Evolutionary conservation across 345 rosid genomes (phyloP), one percentile per base, ranked within the genome.

Genomic region (Theobroma cacao): DNA sequence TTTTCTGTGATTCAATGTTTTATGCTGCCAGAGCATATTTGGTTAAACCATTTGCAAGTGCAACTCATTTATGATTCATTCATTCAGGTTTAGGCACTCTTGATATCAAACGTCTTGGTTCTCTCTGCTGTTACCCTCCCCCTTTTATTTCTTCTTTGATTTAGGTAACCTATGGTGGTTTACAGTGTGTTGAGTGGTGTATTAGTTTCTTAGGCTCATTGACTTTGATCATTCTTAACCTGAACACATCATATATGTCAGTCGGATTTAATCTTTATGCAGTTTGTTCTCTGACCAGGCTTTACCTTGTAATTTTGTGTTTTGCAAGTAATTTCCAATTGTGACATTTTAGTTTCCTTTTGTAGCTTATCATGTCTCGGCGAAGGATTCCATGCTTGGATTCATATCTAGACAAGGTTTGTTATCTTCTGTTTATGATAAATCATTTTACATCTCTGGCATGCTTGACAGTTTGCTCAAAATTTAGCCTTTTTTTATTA

Each of bases 371-470:
- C 66, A 94, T 96, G 99, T 94, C 99, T 63, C 91, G 95, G 71
- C 89, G 97, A 60, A 81, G 98, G 43, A 91, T 94, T 85, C 99
- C 98, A 56, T 94, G 99, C 91, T 86, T 96, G 82, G 99, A 96
- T 86, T 96, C 99, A 14, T 96, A 92, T 85, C 84, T 96, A 79
- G 99, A 96, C 86, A 96, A 94, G 99, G 98, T 96, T 17, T 65
- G 83, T 80, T 72, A 50, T 50, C 56, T 36, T 83, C 75, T 50
- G 28, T 18, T 41, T 30, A 22, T 48, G 18, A 41, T 45, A 15
- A 24, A 9, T 24, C 10, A 13, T 60, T 60, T 60, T 59, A 30
- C 7, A 6, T 60, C 64, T 28, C 17, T 60, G 34, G 36, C 20
- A 60, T 59, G 11, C 18, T 20, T 60, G 75, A 45, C 1, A 17